Base-by-base conservation (phyloP, 2,329 filamentous ascomycete genomes). In the Diaporthe sp. region DNA sequence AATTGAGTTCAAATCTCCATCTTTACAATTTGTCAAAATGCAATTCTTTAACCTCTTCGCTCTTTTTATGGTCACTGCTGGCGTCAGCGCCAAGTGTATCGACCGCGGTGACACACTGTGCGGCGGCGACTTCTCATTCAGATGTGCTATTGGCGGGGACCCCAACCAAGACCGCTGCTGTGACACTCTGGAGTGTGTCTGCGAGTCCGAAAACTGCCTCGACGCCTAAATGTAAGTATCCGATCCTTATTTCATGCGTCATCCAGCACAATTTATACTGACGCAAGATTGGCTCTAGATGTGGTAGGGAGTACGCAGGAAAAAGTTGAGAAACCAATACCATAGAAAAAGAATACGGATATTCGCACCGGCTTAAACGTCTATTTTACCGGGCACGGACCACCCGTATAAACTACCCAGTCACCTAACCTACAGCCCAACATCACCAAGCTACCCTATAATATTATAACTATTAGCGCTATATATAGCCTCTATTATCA, bases 31-130 rank as follows among this genome's bases (percentile, higher is more conserved):
- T 9, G 2, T 10, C 22, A 67, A 9, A 51, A 67, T 67, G 63
- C 44, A 67, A 2, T 67, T 67, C 17, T 25, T 7, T 20, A 67
- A 51, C 31, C 6, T 67, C 4, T 49, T 67, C 12, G 42, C 61
- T 67, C 44, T 51, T 20, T 67, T 67, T 12, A 51, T 51, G 28
- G n/a, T 67, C 63, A n/a, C 63, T 9, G 63, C 31, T 51, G 63
- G 63, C 25, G 63, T 67, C 12, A 51, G 63, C 20, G 63, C 63
- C 44, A 67, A 67, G 44, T 67, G 63, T 13, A 67, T 51, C 63
- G 44, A 67, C 44, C 63, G 63, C 22, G 44, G 44, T 20, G 44
- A 67, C 1, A 37, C 63, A 6, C 44, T 67, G 44, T 67, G 63
- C 31, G 28, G 28, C n/a, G 63, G 63, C 22, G 20, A 49, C 4